phyloP scores from a whole-genome alignment of 805 yeast genomes.

The Barnettozyma vustinii region DNA sequence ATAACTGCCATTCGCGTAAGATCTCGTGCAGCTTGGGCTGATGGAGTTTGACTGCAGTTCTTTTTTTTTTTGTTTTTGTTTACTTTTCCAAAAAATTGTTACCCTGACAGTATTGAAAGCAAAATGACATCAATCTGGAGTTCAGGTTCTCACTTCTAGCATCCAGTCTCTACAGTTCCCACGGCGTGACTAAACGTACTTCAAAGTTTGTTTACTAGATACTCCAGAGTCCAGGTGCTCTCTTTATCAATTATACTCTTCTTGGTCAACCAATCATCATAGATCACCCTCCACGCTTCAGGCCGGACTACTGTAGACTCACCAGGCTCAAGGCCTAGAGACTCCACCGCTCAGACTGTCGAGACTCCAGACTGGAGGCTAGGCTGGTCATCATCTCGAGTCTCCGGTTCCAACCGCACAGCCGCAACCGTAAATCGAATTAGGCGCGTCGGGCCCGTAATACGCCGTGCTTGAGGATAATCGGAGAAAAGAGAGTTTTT shows the following conservation, averaged over 20 bases:
- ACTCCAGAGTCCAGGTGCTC: background rate
- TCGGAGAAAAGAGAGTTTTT: background rate
- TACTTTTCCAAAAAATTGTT: background rate
- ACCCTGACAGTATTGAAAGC: background rate
- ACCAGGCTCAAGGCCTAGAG: background rate
- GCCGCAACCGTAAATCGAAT: background rate
- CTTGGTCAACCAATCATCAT: too few species aligned
- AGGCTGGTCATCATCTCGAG: background rate
- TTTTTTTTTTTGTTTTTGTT: background rate
- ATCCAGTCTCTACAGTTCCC: too few species aligned
- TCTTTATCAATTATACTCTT: too few species aligned
- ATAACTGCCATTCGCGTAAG: constrained; percentile 15
- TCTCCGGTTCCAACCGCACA: background rate
- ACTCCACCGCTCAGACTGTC: background rate
- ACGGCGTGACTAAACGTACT: too few species aligned
- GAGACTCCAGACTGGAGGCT: too few species aligned
- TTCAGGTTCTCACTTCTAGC: too few species aligned
- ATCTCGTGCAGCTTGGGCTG: too few species aligned
- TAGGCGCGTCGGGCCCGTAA: background rate
- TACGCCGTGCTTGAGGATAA: background rate
- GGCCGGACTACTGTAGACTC: too few species aligned
- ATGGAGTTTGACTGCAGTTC: too few species aligned
- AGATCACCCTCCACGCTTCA: too few species aligned
- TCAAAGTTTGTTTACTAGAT: too few species aligned
- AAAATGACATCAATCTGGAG: background rate